Evolutionary conservation across 73 alveolate species (phyloP).

Genomic region (Tetrahymena borealis): DNA sequence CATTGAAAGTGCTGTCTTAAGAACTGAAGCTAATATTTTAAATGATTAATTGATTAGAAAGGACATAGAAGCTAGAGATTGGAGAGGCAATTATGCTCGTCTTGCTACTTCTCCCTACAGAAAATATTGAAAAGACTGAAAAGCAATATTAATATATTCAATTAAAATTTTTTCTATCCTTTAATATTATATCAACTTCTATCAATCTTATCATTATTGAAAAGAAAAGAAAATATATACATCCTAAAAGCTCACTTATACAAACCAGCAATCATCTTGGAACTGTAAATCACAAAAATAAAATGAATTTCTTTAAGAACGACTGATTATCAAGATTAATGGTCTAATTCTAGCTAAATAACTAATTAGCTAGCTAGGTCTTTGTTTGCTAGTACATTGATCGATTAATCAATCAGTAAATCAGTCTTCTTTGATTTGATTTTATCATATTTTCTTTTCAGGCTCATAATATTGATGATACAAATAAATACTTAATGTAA

Average conservation of each 20-base stretch:
- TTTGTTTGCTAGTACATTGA: too few relatives aligned
- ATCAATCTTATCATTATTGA: background rate
- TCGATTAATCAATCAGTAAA: too few relatives aligned
- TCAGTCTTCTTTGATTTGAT: too few relatives aligned
- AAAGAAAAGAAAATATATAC: background rate
- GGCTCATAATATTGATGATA: background rate
- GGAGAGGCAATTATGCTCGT: background rate
- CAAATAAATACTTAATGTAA: background rate
- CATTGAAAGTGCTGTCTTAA: background rate
- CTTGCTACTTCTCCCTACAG: constrained; percentile 2
- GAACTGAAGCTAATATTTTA: background rate
- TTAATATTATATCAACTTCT: background rate
- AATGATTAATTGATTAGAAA: background rate
- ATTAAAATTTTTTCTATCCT: background rate
- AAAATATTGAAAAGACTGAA: background rate
- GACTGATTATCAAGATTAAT: too few relatives aligned
- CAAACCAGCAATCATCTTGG: too few relatives aligned
- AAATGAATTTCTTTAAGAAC: too few relatives aligned
- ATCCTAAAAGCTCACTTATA: too few relatives aligned
- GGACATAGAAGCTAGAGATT: background rate
- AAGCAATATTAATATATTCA: background rate
- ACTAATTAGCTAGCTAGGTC: too few relatives aligned
- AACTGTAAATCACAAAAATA: too few relatives aligned
- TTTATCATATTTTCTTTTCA: too few relatives aligned
- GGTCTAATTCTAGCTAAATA: too few relatives aligned